phyloP scores from a whole-genome alignment of 495 filamentous ascomycete species.

The Geoglossum glabrum region DNA sequence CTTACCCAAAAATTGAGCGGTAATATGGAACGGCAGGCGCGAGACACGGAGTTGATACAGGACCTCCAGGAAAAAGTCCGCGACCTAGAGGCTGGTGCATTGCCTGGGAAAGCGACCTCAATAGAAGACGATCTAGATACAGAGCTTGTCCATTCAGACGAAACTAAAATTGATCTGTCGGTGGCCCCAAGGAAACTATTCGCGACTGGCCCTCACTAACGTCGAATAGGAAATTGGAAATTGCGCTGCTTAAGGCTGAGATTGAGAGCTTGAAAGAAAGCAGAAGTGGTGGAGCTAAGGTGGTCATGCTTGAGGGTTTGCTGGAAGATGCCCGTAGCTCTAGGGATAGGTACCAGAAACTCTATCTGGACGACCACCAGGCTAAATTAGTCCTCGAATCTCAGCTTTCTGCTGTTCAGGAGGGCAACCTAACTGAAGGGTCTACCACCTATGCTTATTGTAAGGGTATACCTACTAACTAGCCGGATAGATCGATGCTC shows the following conservation, averaged over 20 bases:
- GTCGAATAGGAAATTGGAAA: background rate
- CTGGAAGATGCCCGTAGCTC: conserved; percentile 12
- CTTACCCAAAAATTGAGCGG: conserved; percentile 31
- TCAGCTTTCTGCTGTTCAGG: conserved; percentile 14
- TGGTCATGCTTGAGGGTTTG: conserved; percentile 13
- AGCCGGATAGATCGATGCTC: conserved; percentile 13
- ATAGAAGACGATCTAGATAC: conserved; percentile 10
- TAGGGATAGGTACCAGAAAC: conserved; percentile 5
- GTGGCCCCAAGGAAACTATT: background rate
- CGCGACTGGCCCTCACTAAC: background rate
- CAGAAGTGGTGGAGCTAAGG: conserved; percentile 5
- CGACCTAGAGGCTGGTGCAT: conserved; percentile 22
- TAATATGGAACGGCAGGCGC: conserved; percentile 32
- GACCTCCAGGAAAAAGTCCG: conserved; percentile 33
- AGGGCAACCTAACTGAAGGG: conserved; percentile 16
- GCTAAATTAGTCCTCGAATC: conserved; percentile 14
- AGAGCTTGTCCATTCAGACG: background rate
- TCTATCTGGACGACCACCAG: conserved; percentile 17
- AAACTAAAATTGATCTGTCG: background rate
- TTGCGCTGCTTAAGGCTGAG: conserved; percentile 2
- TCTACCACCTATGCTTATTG: conserved; percentile 7
- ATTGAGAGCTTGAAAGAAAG: background rate
- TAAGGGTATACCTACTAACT: conserved; percentile 10
- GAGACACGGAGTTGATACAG: conserved; percentile 31
- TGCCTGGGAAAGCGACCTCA: background rate